Evolutionary conservation across 805 yeast species (phyloP).

Genomic region (Cyberlindnera galapagoensis): DNA sequence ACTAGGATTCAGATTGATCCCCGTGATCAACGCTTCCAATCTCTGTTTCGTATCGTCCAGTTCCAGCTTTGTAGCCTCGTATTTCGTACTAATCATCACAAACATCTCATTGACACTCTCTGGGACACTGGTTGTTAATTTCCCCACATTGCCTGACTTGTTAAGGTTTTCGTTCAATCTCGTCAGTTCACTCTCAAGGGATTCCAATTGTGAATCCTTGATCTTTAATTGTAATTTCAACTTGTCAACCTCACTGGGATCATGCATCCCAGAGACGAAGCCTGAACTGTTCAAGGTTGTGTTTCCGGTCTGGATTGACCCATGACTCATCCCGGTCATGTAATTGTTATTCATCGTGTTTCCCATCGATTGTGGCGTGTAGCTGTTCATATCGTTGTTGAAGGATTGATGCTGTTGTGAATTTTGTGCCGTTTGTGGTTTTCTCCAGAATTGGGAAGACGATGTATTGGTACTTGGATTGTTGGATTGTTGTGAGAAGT

Average conservation of each 20-base stretch:
- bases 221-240: slow-evolving; percentile 45
- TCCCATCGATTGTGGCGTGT: slow-evolving; percentile 2
- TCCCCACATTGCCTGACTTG: not conserved
- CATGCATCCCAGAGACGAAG: not conserved
- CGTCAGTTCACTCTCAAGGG: slow-evolving; percentile 39
- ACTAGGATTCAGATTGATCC: slow-evolving; percentile 44
- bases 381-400: not conserved
- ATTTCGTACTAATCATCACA: slow-evolving; percentile 39
- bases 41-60: slow-evolving; percentile 54
- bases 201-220: slow-evolving; percentile 45
- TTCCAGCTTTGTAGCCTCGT: slow-evolving; percentile 43
- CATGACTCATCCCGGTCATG: not conserved
- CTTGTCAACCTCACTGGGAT: slow-evolving; percentile 27
- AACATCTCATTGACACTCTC: slow-evolving; percentile 39
- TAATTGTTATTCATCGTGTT: not conserved
- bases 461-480: slow-evolving; percentile 1
- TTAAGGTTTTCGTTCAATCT: slow-evolving; percentile 25
- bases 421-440: slow-evolving; percentile 6
- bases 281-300: slow-evolving; percentile 2
- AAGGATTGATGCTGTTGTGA: not conserved
- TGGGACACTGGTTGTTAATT: slow-evolving; percentile 29
- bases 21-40: slow-evolving; percentile 56
- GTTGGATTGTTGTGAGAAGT: slow-evolving; percentile 5
- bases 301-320: not conserved
- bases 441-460: slow-evolving; percentile 10